Conservation (phyloP, 2,329 filamentous ascomycete genomes). For the Biscogniauxia marginata region DNA sequence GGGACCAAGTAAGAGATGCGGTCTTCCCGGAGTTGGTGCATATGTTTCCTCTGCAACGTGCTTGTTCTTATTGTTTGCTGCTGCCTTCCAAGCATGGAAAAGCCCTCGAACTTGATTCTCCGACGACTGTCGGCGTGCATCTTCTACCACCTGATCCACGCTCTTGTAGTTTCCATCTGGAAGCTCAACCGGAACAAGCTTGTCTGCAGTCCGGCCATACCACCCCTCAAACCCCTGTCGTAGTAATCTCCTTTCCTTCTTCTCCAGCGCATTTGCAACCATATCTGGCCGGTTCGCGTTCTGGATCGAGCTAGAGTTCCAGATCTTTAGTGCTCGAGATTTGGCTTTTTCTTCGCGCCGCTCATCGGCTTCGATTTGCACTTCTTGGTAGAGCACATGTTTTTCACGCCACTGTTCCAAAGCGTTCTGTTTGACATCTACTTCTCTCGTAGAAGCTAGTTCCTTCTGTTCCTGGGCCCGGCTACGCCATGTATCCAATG, state of each 20-base stretch:
- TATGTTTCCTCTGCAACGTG: conserved; percentile 21
- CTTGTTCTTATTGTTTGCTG: conserved; percentile 13
- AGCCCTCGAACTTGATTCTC: conserved; percentile 21
- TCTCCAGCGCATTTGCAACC: conserved; percentile 30
- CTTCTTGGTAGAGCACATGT: conserved; percentile 15
- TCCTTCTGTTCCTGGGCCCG: conserved; percentile 23
- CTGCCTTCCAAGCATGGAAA: conserved; percentile 24
- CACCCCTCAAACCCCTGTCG: conserved; percentile 31
- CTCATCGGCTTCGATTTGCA: conserved; percentile 22
- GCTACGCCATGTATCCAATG: conserved; percentile 28
- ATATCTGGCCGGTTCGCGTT: conserved; percentile 30
- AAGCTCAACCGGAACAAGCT: conserved; percentile 27
- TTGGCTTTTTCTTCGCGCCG: conserved; percentile 24
- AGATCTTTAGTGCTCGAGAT: conserved; percentile 27
- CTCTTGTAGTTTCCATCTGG: conserved; percentile 24
- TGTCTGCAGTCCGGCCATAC: conserved; percentile 29
- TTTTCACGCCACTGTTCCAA: conserved; percentile 27
- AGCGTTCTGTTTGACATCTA: conserved; percentile 22
- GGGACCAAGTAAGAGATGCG: conserved; percentile 28
- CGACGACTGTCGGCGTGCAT: conserved; percentile 22
- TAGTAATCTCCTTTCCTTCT: conserved; percentile 28
- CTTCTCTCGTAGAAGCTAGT: conserved; percentile 19
- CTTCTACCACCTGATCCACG: conserved; percentile 23
- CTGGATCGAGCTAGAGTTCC: conserved; percentile 32
- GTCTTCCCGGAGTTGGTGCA: conserved; percentile 32